A percentile compares a stretch with the other conserved stretches of the same genome.
Conservation (phyloP, 1,139 yeast genomes). For the Meyerozyma carpophila region DNA sequence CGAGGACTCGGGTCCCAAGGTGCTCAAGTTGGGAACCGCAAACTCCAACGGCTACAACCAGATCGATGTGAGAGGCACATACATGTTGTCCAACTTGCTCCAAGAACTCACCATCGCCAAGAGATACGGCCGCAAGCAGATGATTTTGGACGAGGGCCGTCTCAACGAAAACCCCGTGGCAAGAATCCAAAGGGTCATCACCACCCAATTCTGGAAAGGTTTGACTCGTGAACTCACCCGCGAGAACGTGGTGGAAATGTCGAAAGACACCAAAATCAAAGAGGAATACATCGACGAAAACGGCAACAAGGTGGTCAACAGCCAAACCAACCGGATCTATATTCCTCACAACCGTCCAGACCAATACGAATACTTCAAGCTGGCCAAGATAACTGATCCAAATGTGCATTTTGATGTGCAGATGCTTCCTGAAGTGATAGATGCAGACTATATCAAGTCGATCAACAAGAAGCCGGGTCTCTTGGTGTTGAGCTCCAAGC, state of each 20-base stretch:
- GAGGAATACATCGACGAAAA: slow-evolving; percentile 44
- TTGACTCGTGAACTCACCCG: slow-evolving; percentile 70
- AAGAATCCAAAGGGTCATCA: slow-evolving; percentile 68
- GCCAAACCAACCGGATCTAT: slow-evolving; percentile 66
- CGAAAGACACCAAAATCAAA: slow-evolving; percentile 71
- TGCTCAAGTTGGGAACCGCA: slow-evolving; percentile 73
- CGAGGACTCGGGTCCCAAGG: slow-evolving; percentile 93
- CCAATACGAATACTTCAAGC: slow-evolving; percentile 64
- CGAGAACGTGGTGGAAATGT: slow-evolving; percentile 62
- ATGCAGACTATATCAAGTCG: slow-evolving; percentile 71
- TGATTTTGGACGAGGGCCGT: slow-evolving; percentile 77
- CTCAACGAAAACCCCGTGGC: slow-evolving; percentile 85
- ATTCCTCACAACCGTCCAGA: slow-evolving; percentile 67
- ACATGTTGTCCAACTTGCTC: slow-evolving; percentile 80
- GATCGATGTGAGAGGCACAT: slow-evolving; percentile 79
- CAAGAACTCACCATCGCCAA: slow-evolving; percentile 90
- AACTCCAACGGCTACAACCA: slow-evolving; percentile 77
- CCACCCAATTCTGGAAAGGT: slow-evolving; percentile 75
- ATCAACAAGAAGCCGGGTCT: slow-evolving; percentile 83
- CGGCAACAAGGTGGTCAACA: slow-evolving; percentile 23
- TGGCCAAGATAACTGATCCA: slow-evolving; percentile 51
- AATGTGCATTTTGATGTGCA: slow-evolving; percentile 69
- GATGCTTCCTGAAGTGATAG: slow-evolving; percentile 53
- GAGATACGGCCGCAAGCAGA: slow-evolving; percentile 68
- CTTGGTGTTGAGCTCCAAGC: slow-evolving; percentile 69